These are phyloP conservation scores for Crataegus laevigata DNA, from an alignment of 306 rosid genomes.

Conservation along the genomic window DNA sequence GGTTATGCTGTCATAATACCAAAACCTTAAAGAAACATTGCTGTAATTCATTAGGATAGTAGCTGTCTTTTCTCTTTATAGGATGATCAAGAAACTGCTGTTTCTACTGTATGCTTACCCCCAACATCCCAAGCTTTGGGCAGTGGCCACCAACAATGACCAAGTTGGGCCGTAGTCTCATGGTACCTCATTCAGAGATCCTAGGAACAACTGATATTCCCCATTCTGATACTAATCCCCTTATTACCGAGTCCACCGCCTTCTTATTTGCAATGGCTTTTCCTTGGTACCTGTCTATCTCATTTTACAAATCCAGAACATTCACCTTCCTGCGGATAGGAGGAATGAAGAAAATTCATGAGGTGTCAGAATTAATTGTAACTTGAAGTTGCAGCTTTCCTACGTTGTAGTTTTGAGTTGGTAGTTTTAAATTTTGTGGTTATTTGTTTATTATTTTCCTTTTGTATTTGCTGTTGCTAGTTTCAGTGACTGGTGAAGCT, in stretches of 20 bases:
- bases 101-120: not conserved
- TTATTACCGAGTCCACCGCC: not conserved
- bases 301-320: not conserved
- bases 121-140: not conserved
- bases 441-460: not conserved
- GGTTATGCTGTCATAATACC: not conserved
- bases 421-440: not conserved
- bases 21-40: not conserved
- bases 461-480: not conserved
- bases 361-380: not conserved
- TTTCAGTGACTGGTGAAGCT: not conserved
- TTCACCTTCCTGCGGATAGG: not conserved
- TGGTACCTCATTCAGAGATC: not conserved
- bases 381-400: not conserved
- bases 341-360: not conserved
- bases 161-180: not conserved
- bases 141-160: not conserved
- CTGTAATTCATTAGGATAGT: not conserved
- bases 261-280: not conserved
- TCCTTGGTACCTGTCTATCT: not conserved
- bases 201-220: not conserved
- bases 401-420: not conserved
- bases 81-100: not conserved
- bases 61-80: not conserved
- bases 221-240: not conserved